Base-by-base conservation (phyloP, 2,329 filamentous ascomycete genomes). In the Diplodia mutila region DNA sequence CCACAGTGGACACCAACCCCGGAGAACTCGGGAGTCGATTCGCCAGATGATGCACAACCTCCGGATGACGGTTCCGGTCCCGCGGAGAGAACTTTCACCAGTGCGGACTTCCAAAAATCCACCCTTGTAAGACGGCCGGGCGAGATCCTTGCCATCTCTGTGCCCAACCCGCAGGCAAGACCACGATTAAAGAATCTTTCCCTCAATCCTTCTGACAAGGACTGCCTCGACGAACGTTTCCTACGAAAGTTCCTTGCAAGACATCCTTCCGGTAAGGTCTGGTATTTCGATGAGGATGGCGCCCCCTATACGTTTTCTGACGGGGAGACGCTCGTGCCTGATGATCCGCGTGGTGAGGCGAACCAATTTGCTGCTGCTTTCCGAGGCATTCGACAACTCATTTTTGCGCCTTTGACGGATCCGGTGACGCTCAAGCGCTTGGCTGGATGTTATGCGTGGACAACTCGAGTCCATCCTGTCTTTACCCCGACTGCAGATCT, bases 361-460 rank as follows among this genome's bases (percentile, higher is more conserved):
- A 27, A 59, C n/a, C 69, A 66, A 25, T 61, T 71, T 0, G 25
- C 18, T 12, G 21, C 48, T 21, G 61, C 61, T 9, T 71, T 72
- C 57, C 66, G 64, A 2, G 59, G 63, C 37, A 64, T 64, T 9
- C 46, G 53, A 25, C 71, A 72, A 49, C 61, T 72, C 9, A 67
- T 72, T 5, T 71, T 71, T 32, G 63, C 66, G 23, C 69, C 71
- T n/a, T 68, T 73, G 37, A 69, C 67, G 18, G 71, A 73, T 61
- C 70, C 69, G 3, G 66, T 68, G 48, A 70, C 69, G 23, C 54
- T 68, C 14, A 72, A 73, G 63, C 70, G 70, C 14, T 63, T 72
- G 27, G 70, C 69, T 16, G 70, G 68, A 59, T 73, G 69, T 39
- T 70, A 72, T 61, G 64, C 61, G 16, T 73, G 71, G 71, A 70